Conservation (phyloP, 2,329 filamentous ascomycete species). For the Colletotrichum sp. region DNA sequence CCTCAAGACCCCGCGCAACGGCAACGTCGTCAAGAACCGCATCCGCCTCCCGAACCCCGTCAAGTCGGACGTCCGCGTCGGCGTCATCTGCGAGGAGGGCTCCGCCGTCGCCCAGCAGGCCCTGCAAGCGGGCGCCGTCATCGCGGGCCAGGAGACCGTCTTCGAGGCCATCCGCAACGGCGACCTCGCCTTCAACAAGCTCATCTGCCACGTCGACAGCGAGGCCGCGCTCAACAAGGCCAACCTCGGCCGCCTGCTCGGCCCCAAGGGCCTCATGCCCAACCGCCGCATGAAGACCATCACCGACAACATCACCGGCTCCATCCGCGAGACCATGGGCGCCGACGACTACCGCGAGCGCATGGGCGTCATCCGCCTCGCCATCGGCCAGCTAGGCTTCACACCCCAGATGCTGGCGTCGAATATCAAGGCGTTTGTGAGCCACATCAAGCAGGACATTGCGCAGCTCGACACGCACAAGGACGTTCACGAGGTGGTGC, state of each 20-base stretch:
- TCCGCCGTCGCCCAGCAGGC: slow-evolving; percentile 78
- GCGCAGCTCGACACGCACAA: slow-evolving; percentile 52
- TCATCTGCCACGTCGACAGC: slow-evolving; percentile 83
- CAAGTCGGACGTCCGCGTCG: slow-evolving; percentile 86
- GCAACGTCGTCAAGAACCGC: slow-evolving; percentile 85
- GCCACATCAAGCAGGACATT: slow-evolving; percentile 75
- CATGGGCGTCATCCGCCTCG: slow-evolving; percentile 82
- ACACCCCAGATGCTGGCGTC: slow-evolving; percentile 84
- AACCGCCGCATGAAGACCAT: slow-evolving; percentile 87
- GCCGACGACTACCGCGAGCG: slow-evolving; percentile 88
- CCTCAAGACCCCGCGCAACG: slow-evolving; percentile 83
- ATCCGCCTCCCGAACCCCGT: slow-evolving; percentile 89
- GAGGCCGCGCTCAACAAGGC: slow-evolving; percentile 82
- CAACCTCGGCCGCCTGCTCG: slow-evolving; percentile 78
- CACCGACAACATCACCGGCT: slow-evolving; percentile 76
- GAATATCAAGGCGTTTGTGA: slow-evolving; percentile 82
- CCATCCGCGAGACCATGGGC: slow-evolving; percentile 82
- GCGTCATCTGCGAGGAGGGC: slow-evolving; percentile 86
- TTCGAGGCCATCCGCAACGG: slow-evolving; percentile 79
- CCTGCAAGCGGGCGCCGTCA: slow-evolving; percentile 75
- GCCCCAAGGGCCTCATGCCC: slow-evolving; percentile 92
- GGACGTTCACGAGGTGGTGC: slow-evolving; percentile 65
- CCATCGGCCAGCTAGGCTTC: slow-evolving; percentile 90
- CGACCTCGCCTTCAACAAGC: slow-evolving; percentile 84
- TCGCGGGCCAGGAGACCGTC: slow-evolving; percentile 85